These are phyloP conservation scores for Sonneratia alba DNA, from an alignment of 345 rosid genomes.

Conservation along the genomic window DNA sequence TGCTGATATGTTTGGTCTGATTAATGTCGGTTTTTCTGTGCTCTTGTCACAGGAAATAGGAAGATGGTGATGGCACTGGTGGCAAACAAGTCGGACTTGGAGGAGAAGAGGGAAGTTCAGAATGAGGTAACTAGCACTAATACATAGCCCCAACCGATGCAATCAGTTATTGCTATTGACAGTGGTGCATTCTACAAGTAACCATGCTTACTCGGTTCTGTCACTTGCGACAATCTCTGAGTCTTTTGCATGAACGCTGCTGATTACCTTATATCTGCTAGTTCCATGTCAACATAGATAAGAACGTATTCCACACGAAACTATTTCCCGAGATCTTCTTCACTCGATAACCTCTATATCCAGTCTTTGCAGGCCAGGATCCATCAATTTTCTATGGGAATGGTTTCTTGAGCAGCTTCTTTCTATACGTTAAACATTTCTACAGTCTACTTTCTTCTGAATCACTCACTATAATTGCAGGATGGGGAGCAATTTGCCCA, in stretches of 20 bases:
- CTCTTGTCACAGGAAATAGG: constrained; percentile 32
- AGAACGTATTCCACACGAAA: not conserved
- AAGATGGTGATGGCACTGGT: constrained; percentile 52
- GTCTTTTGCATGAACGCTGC: no score
- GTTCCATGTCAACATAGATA: no score
- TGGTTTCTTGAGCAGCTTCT: not conserved
- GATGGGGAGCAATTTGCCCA: constrained; percentile 55
- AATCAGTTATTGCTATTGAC: no score
- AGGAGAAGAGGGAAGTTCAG: constrained; percentile 39
- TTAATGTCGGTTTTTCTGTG: not conserved
- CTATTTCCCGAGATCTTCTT: not conserved
- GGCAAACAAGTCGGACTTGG: constrained; percentile 53
- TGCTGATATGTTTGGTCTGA: not conserved
- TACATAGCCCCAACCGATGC: not conserved
- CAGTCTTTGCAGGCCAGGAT: not conserved
- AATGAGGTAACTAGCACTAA: constrained; percentile 28
- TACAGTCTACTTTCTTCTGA: not conserved
- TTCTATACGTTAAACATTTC: not conserved
- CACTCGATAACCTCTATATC: not conserved
- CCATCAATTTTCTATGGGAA: not conserved
- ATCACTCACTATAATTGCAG: constrained; percentile 22
- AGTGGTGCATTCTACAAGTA: no score
- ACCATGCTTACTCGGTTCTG: no score
- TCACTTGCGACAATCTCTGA: no score
- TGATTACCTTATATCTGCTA: no score